phyloP scores from a whole-genome alignment of 352 stramenopile genomes.

The Globisporangium alternatum region DNA sequence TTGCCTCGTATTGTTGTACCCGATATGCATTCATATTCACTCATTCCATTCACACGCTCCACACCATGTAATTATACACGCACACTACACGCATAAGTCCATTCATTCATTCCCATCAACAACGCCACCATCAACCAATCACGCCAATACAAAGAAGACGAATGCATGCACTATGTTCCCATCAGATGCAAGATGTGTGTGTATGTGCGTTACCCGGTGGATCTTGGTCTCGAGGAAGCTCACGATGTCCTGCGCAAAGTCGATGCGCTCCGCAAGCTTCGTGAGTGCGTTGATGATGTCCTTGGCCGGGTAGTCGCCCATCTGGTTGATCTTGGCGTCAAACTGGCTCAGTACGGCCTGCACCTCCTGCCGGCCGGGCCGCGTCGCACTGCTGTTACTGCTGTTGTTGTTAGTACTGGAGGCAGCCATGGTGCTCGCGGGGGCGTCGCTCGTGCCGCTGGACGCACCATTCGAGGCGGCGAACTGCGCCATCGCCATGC shows the following conservation, averaged over 20 bases:
- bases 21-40: background rate
- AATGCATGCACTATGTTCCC: background rate
- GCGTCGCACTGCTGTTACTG: background rate
- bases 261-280: constrained; percentile 73
- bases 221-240: constrained; percentile 90
- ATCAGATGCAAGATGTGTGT: constrained; percentile 4
- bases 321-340: constrained; percentile 81
- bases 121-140: background rate
- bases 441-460: background rate
- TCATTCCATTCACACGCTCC: background rate
- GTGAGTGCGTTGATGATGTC: constrained; percentile 89
- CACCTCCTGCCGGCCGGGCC: constrained; percentile 30
- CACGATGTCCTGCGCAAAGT: constrained; percentile 82
- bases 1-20: constrained; percentile 15
- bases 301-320: constrained; percentile 86
- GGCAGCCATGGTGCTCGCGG: background rate
- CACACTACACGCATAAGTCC: too few species aligned
- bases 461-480: constrained; percentile 20
- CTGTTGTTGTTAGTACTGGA: background rate
- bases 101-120: background rate
- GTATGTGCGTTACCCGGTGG: constrained; percentile 55
- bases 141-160: constrained; percentile 5
- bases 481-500: constrained; percentile 56
- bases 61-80: background rate
- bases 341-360: constrained; percentile 70